Base-by-base conservation (phyloP, 2,329 filamentous ascomycete genomes). In the Sclerotinia minor region DNA sequence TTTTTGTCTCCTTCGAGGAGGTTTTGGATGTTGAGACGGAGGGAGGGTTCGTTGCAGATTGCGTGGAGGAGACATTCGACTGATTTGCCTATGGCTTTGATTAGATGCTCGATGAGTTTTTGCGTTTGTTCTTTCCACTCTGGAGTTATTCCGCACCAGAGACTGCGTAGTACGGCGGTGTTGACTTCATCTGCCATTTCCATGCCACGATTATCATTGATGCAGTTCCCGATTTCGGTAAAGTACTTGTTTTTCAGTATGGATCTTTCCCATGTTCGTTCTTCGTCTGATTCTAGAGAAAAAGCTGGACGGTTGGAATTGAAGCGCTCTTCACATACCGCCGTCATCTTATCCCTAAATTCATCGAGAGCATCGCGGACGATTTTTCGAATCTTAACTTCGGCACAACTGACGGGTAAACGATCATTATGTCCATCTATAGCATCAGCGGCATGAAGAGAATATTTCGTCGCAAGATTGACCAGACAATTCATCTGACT, bases 351-450 rank as follows among this genome's bases (percentile, higher is more conserved):
- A 57, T 65, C 63, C 15, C 52, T 57, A 19, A 65, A 65, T 1
- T 38, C 26, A 1, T 65, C 52, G 1, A 65, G 41, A 24, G 52
- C 44, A 35, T 65, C 63, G 3, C 63, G 63, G 2, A 65, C 38
- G 3, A 65, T 65, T 38, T 57, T 65, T 1, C 63, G 49, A 3
- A 65, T 45, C 9, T 65, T 65, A 1, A 55, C 21, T 61, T 61
- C 58, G 0, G 57, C 41, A 3, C 29, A 55, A 3, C n/a, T 24
- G 3, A 49, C 38, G 15, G 52, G 63, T 3, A 65, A 24, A 5
- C 63, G 52, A 45, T 65, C 63, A 38, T 57, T 41, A 15, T 65
- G 35, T 1, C 63, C 63, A 57, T 65, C 63, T 2, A 65, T 65
- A 11, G 52, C 49, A 26, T 65, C 63, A 0, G 38, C 41, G 19